Evolutionary conservation across 2,329 filamentous ascomycete genomes (phyloP), one percentile per base, ranked within the genome.

Genomic region (Rutstroemia sydowiana): DNA sequence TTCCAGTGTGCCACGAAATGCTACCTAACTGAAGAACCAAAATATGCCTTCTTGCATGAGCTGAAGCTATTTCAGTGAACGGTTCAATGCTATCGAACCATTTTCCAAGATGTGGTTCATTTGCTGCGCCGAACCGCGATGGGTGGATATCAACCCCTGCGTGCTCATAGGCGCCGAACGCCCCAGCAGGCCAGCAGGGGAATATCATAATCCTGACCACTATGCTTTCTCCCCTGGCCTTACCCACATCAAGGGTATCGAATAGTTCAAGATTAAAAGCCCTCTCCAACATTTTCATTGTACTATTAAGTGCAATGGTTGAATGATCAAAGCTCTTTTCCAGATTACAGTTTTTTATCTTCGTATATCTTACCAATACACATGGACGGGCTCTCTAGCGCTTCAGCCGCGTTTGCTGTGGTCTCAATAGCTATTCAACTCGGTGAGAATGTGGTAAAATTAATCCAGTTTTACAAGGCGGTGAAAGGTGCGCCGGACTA

Each of bases 361-460:
- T 26, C 23, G 23, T 5, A 41, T 43, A 26, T 10, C 7, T 14
- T 6, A 28, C 36, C 16, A 28, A 8, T 26, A 5, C 5, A 18
- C 8, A 51, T 51, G 41, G 48, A 45, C 13, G 41, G 32, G 0
- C 48, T 51, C 21, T 45, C 41, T n/a, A 45, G 31, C 21, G 48
- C 48, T 37, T 45, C 48, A 23, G 32, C 40, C 23, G 48, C 16
- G 3, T 37, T 52, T 11, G 49, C 49, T 20, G 34, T 48, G 13
- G 18, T 42, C 23, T 42, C 43, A 10, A n/a, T 48, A 1, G 16
- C 44, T 3, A 26, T 52, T 0, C 28, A 52, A 2, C 11, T 52
- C 20, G 36, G 31, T 8, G 36, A 48, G 23, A 39, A 43, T 34
- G 7, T 48, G 5, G 47, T 18, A 5, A 37, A 48, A n/a, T 2